Percentiles rank a stretch among this genome's conserved stretches.
Evolutionary conservation across 2,329 filamentous ascomycete genomes (phyloP).

Genomic region (Fusarium cicatricum): DNA sequence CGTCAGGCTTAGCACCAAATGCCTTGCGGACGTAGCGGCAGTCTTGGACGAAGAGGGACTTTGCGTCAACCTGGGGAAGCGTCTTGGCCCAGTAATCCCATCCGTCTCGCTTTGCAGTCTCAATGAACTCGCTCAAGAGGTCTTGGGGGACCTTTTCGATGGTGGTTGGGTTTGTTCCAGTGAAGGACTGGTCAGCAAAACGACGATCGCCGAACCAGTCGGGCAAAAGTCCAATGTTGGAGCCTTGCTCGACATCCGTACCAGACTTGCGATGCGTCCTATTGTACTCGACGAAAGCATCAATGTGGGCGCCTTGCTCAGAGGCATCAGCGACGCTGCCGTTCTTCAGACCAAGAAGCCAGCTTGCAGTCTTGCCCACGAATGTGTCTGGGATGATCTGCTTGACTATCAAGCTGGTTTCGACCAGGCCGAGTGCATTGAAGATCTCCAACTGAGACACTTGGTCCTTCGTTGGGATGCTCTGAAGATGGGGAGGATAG

Average conservation of each 20-base stretch:
- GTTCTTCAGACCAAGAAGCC: conserved; percentile 40
- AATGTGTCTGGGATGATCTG: conserved; percentile 46
- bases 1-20: conserved; percentile 40
- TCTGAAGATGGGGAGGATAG: conserved; percentile 46
- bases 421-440: conserved; percentile 43
- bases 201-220: conserved; percentile 55
- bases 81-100: conserved; percentile 46
- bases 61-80: conserved; percentile 40
- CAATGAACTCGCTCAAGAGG: conserved; percentile 47
- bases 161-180: conserved; percentile 54
- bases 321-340: conserved; percentile 40
- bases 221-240: conserved; percentile 46
- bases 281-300: conserved; percentile 47
- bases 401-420: conserved; percentile 43
- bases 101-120: conserved; percentile 45
- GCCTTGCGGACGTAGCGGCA: conserved; percentile 54
- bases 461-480: conserved; percentile 40
- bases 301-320: conserved; percentile 43
- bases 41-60: conserved; percentile 53
- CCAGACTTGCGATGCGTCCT: conserved; percentile 46
- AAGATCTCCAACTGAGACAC: conserved; percentile 43
- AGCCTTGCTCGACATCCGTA: conserved; percentile 46
- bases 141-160: conserved; percentile 51
- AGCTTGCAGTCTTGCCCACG: conserved; percentile 43
- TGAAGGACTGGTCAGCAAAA: conserved; percentile 56